Evolutionary conservation across 2,329 filamentous ascomycete genomes (phyloP), one percentile per base, ranked within the genome.

Genomic region (Exophiala lecanii-corni): DNA sequence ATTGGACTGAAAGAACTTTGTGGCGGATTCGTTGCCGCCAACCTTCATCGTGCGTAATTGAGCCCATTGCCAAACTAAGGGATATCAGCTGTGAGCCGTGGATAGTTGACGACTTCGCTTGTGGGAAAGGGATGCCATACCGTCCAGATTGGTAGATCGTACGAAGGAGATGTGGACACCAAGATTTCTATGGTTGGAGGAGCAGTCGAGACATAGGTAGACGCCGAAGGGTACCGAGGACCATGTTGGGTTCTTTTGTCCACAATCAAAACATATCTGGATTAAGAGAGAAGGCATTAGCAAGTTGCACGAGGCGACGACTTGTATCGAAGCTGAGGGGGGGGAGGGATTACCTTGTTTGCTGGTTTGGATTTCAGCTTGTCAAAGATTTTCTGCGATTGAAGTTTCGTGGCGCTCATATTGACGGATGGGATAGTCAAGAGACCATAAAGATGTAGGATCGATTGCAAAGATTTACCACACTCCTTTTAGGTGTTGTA

Each of bases 111-210:
- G n/a, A n/a, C n/a, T n/a, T n/a, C n/a, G n/a, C n/a, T n/a, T n/a
- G 30, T 20, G n/a, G 4, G 17, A 10, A 13, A 16, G 25, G 9
- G 23, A n/a, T 15, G 25, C 88, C 63, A n/a, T 86, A 97, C 91
- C 89, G 67, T 98, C 92, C 66, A 98, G 85, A 67, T 96, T 96
- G 50, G 91, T 97, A 50, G 91, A 97, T 60, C 92, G 85, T 60
- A 98, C 92, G 74, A 98, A 98, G 57, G 91, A 96, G 69, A 98
- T 96, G 70, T 98, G 92, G 49, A 97, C 91, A 67, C 92, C 92
- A 59, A 98, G 82, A 68, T 97, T 97, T 58, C 92, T 84, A 69
- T 98, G 92, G 67, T 96, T 89, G 44, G 91, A 85, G 31, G 91
- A 96, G 72, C 92, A 98, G 71, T 98, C 92, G 59, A 98, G 83